A percentile compares a stretch with the other conserved stretches of the same genome.
Conservation (phyloP, 2,329 filamentous ascomycete genomes). For the Beauveria sp. region DNA sequence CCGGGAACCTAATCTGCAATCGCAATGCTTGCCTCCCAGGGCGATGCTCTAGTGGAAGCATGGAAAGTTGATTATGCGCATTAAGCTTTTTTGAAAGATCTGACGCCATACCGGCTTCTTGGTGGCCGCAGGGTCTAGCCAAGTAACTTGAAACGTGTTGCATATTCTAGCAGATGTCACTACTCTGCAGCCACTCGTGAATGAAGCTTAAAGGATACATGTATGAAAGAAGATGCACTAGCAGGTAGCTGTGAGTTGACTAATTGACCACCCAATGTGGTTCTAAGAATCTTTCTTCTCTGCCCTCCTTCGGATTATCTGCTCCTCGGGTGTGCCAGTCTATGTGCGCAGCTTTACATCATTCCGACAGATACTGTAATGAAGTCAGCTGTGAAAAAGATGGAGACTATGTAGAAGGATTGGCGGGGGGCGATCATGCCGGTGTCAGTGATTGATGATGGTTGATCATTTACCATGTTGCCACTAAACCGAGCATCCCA, state of each 20-base stretch:
- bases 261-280: not conserved
- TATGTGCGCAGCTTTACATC: not conserved
- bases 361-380: not conserved
- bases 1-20: constrained; percentile 5
- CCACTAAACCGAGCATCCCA: not conserved
- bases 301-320: not conserved
- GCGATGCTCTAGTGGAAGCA: not conserved
- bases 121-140: not conserved
- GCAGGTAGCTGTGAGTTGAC: not conserved
- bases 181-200: not conserved
- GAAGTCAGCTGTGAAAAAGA: not conserved
- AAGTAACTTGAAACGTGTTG: constrained; percentile 2
- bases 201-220: not conserved
- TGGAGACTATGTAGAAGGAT: not conserved
- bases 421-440: constrained; percentile 5
- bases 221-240: too few relatives aligned
- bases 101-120: not conserved
- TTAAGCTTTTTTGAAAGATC: not conserved
- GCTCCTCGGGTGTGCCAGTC: not conserved
- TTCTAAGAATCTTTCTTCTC: not conserved
- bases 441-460: constrained; percentile 5
- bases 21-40: not conserved
- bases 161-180: not conserved
- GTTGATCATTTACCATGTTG: not conserved
- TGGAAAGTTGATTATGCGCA: not conserved